phyloP scores from a whole-genome alignment of 2,329 filamentous ascomycete species.

The Stemphylium vesicarium region DNA sequence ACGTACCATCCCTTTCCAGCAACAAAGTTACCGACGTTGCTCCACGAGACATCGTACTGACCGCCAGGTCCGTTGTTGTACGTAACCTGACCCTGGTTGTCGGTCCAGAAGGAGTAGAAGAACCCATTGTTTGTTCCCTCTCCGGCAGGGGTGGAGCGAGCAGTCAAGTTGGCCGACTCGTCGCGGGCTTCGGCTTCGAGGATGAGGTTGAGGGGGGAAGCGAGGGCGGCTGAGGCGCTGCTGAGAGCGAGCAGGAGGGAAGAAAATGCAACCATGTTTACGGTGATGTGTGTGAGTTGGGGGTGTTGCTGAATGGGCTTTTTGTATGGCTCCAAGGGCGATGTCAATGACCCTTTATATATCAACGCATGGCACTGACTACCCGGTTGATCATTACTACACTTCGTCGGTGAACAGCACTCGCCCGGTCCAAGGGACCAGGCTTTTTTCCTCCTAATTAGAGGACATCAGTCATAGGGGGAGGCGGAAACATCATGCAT shows the following conservation, averaged over 20 bases:
- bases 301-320: constrained; percentile 13
- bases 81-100: constrained; percentile 55
- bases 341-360: constrained; percentile 24
- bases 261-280: constrained; percentile 39
- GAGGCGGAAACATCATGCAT: not conserved
- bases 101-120: constrained; percentile 63
- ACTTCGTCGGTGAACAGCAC: not conserved
- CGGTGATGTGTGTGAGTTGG: not conserved
- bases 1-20: constrained; percentile 62
- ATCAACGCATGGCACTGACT: constrained; percentile 3
- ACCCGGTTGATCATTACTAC: constrained; percentile 4
- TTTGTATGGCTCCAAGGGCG: constrained; percentile 8
- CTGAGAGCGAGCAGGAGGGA: constrained; percentile 37
- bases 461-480: constrained; percentile 2
- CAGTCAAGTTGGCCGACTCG: constrained; percentile 19
- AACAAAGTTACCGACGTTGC: constrained; percentile 61
- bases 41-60: constrained; percentile 58
- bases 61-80: constrained; percentile 60
- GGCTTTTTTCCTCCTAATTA: constrained; percentile 13
- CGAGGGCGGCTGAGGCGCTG: constrained; percentile 33
- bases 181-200: constrained; percentile 20
- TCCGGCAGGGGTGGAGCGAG: constrained; percentile 29
- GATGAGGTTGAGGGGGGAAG: constrained; percentile 37
- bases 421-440: constrained; percentile 19
- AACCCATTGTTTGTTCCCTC: constrained; percentile 40